phyloP scores from a whole-genome alignment of 2,329 filamentous ascomycete genomes.

The Fusarium proliferatum region DNA sequence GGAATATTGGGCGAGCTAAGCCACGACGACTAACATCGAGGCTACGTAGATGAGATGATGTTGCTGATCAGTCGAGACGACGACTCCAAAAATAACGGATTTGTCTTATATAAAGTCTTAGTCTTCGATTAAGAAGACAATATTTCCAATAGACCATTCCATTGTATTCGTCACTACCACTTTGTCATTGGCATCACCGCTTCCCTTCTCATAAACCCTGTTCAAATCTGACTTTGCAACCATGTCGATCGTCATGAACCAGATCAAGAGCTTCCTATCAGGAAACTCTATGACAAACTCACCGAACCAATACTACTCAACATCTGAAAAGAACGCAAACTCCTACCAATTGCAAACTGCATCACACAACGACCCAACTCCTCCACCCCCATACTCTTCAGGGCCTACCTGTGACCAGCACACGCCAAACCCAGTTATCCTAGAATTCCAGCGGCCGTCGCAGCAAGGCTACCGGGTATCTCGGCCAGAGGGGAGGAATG shows the following conservation, averaged over 20 bases:
- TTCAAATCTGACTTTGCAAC: not conserved
- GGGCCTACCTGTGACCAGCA: not conserved
- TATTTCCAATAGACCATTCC: not conserved
- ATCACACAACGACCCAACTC: not conserved
- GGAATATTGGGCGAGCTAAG: conserved; percentile 15
- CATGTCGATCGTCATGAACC: conserved; percentile 8
- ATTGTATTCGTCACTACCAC: not conserved
- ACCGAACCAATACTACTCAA: not conserved
- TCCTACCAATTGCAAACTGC: conserved; percentile 3
- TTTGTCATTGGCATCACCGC: not conserved
- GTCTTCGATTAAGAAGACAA: not conserved
- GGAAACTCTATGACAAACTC: not conserved
- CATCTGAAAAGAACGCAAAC: not conserved
- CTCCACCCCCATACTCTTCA: conserved; percentile 11
- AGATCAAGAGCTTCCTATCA: conserved; percentile 8
- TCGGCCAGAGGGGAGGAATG: not conserved
- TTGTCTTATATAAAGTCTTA: conserved; percentile 2
- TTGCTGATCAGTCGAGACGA: not conserved
- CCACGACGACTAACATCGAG: not conserved
- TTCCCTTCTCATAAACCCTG: not conserved
- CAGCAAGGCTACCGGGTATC: conserved; percentile 1
- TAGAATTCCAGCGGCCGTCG: conserved; percentile 22
- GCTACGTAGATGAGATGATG: not conserved
- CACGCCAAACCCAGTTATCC: not conserved
- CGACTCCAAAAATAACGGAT: not conserved